These are phyloP conservation scores for Telfairia occidentalis DNA, from an alignment of 331 rosid genomes.

Conservation along the genomic window DNA sequence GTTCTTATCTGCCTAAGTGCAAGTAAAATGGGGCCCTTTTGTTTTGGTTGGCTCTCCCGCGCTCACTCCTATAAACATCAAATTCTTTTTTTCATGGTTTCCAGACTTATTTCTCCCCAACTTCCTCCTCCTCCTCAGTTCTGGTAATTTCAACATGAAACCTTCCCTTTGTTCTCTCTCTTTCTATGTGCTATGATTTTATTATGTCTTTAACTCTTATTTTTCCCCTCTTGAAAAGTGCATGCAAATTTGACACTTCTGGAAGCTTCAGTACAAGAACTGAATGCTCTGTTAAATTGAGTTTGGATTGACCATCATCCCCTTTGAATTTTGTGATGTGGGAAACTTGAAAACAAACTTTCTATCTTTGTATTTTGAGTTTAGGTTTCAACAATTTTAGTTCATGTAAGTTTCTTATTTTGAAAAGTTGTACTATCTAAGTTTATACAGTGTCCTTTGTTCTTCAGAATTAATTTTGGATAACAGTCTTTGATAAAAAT, in stretches of 20 bases:
- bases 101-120: background rate
- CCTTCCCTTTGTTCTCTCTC: background rate
- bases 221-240: background rate
- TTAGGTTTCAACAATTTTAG: background rate
- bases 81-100: background rate
- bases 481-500: background rate
- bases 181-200: background rate
- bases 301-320: background rate
- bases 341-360: background rate
- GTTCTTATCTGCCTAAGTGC: conserved; percentile 69
- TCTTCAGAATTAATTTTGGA: background rate
- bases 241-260: background rate
- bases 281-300: background rate
- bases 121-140: background rate
- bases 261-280: background rate
- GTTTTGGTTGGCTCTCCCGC: conserved; percentile 26
- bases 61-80: conserved; percentile 24
- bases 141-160: conserved; percentile 2
- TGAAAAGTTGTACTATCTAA: background rate
- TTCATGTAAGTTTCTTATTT: too few species aligned
- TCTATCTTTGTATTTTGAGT: background rate
- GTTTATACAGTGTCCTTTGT: background rate
- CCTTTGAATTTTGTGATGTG: background rate
- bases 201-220: background rate
- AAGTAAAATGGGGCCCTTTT: conserved; percentile 25